phyloP scores from a whole-genome alignment of 2,329 filamentous ascomycete species.

The Cladosporium sp. region DNA sequence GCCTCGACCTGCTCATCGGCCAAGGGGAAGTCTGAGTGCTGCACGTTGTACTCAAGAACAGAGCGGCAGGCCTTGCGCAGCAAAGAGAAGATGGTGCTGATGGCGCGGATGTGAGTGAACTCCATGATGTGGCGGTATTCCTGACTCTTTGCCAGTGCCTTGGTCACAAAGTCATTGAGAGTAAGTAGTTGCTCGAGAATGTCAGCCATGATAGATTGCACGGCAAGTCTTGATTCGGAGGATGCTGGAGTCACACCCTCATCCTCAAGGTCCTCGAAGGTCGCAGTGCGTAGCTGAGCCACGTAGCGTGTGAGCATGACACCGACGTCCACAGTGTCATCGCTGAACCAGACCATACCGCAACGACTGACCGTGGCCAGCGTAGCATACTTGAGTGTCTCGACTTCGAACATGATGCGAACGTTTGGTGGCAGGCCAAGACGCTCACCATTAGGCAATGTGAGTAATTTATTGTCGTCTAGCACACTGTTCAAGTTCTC shows the following conservation, averaged over 20 bases:
- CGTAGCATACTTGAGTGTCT: slow-evolving; percentile 94
- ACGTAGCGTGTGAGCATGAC: slow-evolving; percentile 96
- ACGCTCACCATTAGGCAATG: slow-evolving; percentile 94
- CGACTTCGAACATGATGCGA: slow-evolving; percentile 99
- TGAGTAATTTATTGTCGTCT: slow-evolving; percentile 97
- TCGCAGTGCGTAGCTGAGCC: slow-evolving; percentile 71
- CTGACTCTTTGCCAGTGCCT: slow-evolving; percentile 70
- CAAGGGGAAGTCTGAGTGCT: slow-evolving; percentile 89
- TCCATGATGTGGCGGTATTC: slow-evolving; percentile 96
- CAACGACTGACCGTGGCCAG: slow-evolving; percentile 98
- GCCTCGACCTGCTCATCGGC: slow-evolving; percentile 85
- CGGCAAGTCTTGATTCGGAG: slow-evolving; percentile 56
- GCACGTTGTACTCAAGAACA: slow-evolving; percentile 90
- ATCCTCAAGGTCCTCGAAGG: slow-evolving; percentile 94
- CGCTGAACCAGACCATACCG: slow-evolving; percentile 99
- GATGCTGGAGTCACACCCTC: slow-evolving; percentile 69
- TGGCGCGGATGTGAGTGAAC: slow-evolving; percentile 82
- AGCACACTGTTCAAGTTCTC: slow-evolving; percentile 99
- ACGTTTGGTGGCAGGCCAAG: slow-evolving; percentile 92
- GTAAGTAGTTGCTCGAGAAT: slow-evolving; percentile 72
- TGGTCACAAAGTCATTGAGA: slow-evolving; percentile 74
- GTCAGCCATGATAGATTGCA: slow-evolving; percentile 77
- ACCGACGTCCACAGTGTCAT: slow-evolving; percentile 86
- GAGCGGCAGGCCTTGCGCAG: slow-evolving; percentile 91
- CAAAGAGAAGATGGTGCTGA: slow-evolving; percentile 91